Evolutionary conservation across 306 rosid genomes (phyloP), one percentile per base, ranked within the genome.

Genomic region (Fagus crenata): DNA sequence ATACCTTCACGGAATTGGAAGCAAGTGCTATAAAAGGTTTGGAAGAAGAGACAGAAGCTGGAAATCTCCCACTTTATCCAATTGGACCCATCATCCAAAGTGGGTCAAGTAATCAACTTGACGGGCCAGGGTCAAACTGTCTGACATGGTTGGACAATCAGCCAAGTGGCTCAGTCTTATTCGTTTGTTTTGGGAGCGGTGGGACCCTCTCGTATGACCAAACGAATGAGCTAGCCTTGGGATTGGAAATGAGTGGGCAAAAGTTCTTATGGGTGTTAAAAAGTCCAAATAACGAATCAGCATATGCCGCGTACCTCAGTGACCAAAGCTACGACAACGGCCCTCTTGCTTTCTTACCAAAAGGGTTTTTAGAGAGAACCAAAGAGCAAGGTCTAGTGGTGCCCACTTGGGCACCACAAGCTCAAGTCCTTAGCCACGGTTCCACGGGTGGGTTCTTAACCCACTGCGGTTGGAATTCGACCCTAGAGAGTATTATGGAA

Each of bases 81-180:
- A 54, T 87, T 6, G 90, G 90, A 58, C 90, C 90, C 36, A 41
- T 87, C 43, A 56, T 72, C 5, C 85, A 80, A 53, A 71, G 37
- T 9, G 83, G 71, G 1, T 64, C 75, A 46, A 56, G 40, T n/a
- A 43, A 43, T 65, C 53, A 64, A 1, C 65, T 70, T 54, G 67
- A 79, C n/a, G 75, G 51, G 43, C 35, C 35, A 17, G 75, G 51
- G 43, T 42, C 35, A 5, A 36, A 33, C n/a, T 77, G 81, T 63
- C 63, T 79, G 8, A 72, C 17, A 28, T 79, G 84, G 84, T 49
- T 83, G 84, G 56, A 80, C 31, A 67, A 67, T 18, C 87, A 80
- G 49, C 76, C 33, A 49, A 51, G 75, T 0, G 64, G 70, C 1
- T 84, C 87, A 0, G 84, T 84, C 69, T 17, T 84, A 9, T 65